Conservation (phyloP, 345 rosid species). For the Salix udensis region DNA sequence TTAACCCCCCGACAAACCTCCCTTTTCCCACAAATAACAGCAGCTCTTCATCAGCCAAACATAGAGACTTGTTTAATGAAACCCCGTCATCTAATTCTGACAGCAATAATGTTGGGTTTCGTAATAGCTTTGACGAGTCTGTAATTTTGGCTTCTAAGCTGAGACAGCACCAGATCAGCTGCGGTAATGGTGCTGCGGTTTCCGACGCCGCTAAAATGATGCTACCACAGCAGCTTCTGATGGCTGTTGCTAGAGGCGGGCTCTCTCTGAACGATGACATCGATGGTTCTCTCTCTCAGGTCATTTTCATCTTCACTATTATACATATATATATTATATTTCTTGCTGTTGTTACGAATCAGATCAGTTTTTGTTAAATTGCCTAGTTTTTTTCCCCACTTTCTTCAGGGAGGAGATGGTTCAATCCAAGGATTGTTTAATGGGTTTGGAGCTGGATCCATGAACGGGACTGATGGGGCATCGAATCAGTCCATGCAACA, state of each 20-base stretch:
- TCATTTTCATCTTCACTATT: neutral
- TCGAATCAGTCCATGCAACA: constrained; percentile 34
- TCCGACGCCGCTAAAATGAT: constrained; percentile 36
- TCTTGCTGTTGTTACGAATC: neutral
- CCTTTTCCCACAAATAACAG: constrained; percentile 10
- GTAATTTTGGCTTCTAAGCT: constrained; percentile 34
- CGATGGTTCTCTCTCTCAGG: constrained; percentile 42
- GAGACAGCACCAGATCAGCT: constrained; percentile 52
- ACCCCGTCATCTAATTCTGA: constrained; percentile 22
- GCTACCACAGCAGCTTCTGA: constrained; percentile 53
- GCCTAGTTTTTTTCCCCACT: neutral
- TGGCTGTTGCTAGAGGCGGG: constrained; percentile 40
- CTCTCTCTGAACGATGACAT: constrained; percentile 37
- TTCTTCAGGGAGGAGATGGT: constrained; percentile 39
- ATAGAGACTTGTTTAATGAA: constrained; percentile 43
- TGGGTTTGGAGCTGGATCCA: constrained; percentile 55
- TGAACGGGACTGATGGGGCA: constrained; percentile 41
- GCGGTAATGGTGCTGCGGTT: neutral
- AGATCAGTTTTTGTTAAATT: neutral
- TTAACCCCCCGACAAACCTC: constrained; percentile 19
- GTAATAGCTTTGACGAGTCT: constrained; percentile 36
- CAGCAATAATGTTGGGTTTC: constrained; percentile 27
- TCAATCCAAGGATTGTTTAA: constrained; percentile 47
- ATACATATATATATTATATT: neutral
- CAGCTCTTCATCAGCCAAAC: neutral